phyloP scores from a whole-genome alignment of 163 green algal species.

The Chlorella variabilis region DNA sequence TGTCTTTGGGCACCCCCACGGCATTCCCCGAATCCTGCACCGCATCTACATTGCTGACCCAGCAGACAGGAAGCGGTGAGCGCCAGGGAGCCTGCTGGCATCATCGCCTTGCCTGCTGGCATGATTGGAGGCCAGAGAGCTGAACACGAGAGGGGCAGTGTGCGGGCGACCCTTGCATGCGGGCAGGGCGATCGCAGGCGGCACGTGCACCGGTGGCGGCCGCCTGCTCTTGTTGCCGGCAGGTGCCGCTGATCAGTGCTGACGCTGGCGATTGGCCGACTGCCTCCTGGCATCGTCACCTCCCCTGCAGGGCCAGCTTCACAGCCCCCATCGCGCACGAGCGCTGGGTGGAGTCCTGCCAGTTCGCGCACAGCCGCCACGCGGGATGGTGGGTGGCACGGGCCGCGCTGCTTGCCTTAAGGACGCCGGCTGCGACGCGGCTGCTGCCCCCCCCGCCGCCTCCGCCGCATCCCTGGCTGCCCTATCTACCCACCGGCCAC shows the following conservation, averaged over 20 bases:
- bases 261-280: too few species aligned
- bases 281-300: too few species aligned
- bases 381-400: background rate
- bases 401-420: background rate
- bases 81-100: too few species aligned
- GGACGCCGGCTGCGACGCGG: too few species aligned
- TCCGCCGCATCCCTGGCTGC: too few species aligned
- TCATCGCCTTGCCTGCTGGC: too few species aligned
- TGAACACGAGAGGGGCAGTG: too few species aligned
- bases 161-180: too few species aligned
- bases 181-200: too few species aligned
- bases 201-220: too few species aligned
- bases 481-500: too few species aligned
- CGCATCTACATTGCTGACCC: background rate
- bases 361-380: background rate
- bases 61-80: background rate
- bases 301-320: background rate
- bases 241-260: background rate
- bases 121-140: too few species aligned
- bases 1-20: background rate
- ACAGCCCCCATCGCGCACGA: background rate
- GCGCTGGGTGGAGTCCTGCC: background rate
- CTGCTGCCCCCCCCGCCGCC: background rate
- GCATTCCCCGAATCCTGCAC: conserved; percentile 1
- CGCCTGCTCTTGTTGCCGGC: background rate